These are phyloP conservation scores for Cydonia oblonga DNA, from an alignment of 331 rosid species.

Conservation along the genomic window DNA sequence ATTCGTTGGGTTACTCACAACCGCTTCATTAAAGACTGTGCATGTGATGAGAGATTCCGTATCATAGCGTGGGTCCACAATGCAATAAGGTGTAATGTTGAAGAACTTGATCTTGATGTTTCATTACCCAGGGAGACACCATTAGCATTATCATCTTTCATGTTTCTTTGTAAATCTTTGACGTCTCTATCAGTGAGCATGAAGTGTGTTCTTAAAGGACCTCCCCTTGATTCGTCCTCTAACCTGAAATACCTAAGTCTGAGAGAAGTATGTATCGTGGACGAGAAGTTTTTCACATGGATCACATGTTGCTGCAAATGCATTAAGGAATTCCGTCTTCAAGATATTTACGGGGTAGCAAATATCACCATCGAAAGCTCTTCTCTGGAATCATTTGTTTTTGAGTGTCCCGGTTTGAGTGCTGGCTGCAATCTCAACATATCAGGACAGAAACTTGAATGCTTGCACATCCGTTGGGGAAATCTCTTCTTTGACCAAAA, in stretches of 20 bases:
- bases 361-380: neutral
- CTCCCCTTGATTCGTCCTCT: neutral
- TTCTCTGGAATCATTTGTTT: neutral
- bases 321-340: neutral
- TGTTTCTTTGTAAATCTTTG: conserved; percentile 1
- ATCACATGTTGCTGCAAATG: neutral
- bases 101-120: neutral
- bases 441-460: neutral
- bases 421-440: neutral
- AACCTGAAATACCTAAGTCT: neutral
- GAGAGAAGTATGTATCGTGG: neutral
- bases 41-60: neutral
- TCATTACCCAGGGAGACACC: neutral
- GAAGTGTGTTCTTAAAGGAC: neutral
- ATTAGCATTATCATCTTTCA: neutral
- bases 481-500: neutral
- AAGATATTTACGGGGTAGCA: neutral
- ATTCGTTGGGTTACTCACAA: neutral
- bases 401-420: neutral
- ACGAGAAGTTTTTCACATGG: conserved; percentile 1
- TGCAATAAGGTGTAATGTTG: neutral
- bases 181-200: neutral
- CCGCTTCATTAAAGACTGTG: neutral
- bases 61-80: neutral
- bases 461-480: neutral